A percentile compares a stretch with the other conserved stretches of the same genome.
Evolutionary conservation across 2,329 filamentous ascomycete genomes (phyloP).

Genomic region (Colletotrichum echinochloae): DNA sequence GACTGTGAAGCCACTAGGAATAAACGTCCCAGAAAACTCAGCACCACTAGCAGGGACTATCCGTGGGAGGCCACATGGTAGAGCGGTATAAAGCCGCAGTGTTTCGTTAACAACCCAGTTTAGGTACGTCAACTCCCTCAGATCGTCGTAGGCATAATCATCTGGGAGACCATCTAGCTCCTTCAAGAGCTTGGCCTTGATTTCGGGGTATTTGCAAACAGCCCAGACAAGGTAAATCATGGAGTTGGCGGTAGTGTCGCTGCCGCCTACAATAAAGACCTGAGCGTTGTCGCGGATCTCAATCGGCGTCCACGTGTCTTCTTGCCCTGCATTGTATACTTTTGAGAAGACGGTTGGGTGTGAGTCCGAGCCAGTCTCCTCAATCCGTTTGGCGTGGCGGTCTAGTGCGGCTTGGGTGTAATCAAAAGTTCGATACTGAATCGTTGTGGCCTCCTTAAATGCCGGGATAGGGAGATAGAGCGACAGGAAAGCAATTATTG

Average conservation of each 20-base stretch:
- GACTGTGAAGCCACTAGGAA: constrained; percentile 56
- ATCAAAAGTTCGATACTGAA: constrained; percentile 28
- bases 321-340: constrained; percentile 29
- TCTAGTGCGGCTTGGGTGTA: constrained; percentile 30
- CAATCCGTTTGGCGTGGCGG: constrained; percentile 30
- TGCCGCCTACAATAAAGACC: constrained; percentile 62
- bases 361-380: constrained; percentile 14
- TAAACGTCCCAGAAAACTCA: constrained; percentile 51
- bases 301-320: constrained; percentile 22
- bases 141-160: constrained; percentile 48
- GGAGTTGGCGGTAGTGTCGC: constrained; percentile 63
- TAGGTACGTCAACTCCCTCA: constrained; percentile 56
- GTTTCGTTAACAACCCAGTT: constrained; percentile 59
- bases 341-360: constrained; percentile 33
- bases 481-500: constrained; percentile 9
- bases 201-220: constrained; percentile 48
- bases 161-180: constrained; percentile 43
- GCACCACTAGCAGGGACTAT: constrained; percentile 55
- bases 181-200: constrained; percentile 49
- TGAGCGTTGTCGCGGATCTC: constrained; percentile 38
- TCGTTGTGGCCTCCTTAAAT: constrained; percentile 20
- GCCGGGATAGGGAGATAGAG: constrained; percentile 32
- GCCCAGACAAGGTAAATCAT: constrained; percentile 62
- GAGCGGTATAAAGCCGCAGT: constrained; percentile 57
- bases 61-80: constrained; percentile 55